These are phyloP conservation scores for Fennellomyces sp. DNA, from an alignment of 371 early-diverging fungal species.

Conservation along the genomic window DNA sequence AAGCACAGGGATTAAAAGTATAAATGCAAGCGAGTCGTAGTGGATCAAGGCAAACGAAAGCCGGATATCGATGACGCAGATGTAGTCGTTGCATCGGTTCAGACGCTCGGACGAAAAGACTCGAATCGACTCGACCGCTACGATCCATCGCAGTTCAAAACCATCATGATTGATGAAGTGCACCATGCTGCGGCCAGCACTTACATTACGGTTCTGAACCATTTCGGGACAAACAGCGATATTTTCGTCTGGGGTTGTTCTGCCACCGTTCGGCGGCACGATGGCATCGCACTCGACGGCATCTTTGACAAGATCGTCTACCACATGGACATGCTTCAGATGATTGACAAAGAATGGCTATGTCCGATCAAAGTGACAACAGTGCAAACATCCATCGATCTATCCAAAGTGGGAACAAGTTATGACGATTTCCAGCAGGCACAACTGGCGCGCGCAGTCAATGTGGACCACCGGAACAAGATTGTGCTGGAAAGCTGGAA, in stretches of 20 bases:
- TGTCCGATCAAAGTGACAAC: constrained; percentile 68
- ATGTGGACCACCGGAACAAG: constrained; percentile 68
- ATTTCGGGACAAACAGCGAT: constrained; percentile 67
- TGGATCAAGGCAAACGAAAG: constrained; percentile 67
- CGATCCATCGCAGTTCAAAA: constrained; percentile 80
- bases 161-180: constrained; percentile 90
- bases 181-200: constrained; percentile 88
- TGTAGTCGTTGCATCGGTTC: constrained; percentile 82
- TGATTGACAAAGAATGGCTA: constrained; percentile 85
- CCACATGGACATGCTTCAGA: constrained; percentile 72
- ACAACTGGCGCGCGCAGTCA: constrained; percentile 66
- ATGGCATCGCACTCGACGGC: constrained; percentile 68
- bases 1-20: neutral
- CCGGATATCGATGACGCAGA: constrained; percentile 63
- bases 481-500: constrained; percentile 70
- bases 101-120: constrained; percentile 63
- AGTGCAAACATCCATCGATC: constrained; percentile 62
- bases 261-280: constrained; percentile 87
- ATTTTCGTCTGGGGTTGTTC: constrained; percentile 92
- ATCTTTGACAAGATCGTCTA: constrained; percentile 84
- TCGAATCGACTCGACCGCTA: constrained; percentile 62
- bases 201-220: constrained; percentile 72
- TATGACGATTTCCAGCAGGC: constrained; percentile 67
- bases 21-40: constrained; percentile 51
- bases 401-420: constrained; percentile 49